Base-by-base conservation (phyloP, 73 alveolate genomes). In the Tetrahymena elliotti region DNA sequence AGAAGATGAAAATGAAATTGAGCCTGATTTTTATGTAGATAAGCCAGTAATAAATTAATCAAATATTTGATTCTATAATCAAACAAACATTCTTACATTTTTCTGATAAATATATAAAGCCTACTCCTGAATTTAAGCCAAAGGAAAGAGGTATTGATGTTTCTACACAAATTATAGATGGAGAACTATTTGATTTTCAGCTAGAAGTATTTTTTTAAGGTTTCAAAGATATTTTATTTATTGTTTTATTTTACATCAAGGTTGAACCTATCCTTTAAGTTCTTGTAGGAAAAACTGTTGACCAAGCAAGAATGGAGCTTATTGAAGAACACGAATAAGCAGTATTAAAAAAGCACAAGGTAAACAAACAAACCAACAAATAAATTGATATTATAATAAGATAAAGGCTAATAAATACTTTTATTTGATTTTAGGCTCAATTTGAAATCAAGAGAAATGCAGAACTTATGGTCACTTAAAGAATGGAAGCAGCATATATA, bases 211-310 rank as follows among this genome's bases (percentile, higher is more conserved):
- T 6, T 47, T 27, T 35, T 83, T 9, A 38, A 36, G 38, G 35
- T 20, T 35, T 33, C 34, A 41, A 36, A 94, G 20, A 3, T 84
- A 92, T 33, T 93, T 83, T 36, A 97, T 97, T 15, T 96, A 96
- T 35, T 97, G 38, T 96, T 94, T 97, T 95, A 95, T 98, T 97
- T 93, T 98, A 97, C 94, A 97, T 93, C 27, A 98, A 97, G 93
- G 98, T 98, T 88, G 99, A 98, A 95, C 99, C 99, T 0, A 97
- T 98, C n/a, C 96, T 98, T 31, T 84, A 98, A 83, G 99, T 97
- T 8, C 95, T 98, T 54, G 98, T 98, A 93, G 98, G 98, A 93
- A 98, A 98, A 94, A 96, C 99, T 38, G 96, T 98, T 7, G 99
- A 98, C 93, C 97, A 95, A 92, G 99, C 99, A 3, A 96, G 99